Base-by-base conservation (phyloP, 2,329 filamentous ascomycete genomes). In the Aaosphaeria pasadenensis region DNA sequence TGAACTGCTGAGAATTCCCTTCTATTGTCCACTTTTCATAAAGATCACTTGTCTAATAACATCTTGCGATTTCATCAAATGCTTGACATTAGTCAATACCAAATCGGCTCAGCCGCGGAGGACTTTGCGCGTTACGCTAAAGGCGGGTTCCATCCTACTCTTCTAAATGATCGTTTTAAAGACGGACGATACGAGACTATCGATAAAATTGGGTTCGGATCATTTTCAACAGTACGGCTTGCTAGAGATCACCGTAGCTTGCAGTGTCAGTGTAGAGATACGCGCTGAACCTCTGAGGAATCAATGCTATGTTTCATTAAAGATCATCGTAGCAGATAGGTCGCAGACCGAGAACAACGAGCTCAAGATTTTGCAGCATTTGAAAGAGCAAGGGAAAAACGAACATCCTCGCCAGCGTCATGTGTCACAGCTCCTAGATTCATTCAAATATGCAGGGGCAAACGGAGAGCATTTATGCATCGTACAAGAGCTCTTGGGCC, bases 201-300 rank as follows among this genome's bases (percentile, higher is more conserved):
- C 7, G 46, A 47, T 29, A 59, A 59, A 39, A 44, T 57, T 6
- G 56, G 56, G 1, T 57, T 38, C n/a, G 55, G 55, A 7, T 11
- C 13, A 3, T 51, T 42, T 33, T 54, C 55, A 4, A 57, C 56
- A 1, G 50, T 55, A 9, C 57, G 55, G 56, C 45, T 56, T 5
- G 46, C 47, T 36, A 43, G 42, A 30, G 46, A 51, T 42, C 5
- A 46, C 11, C 4, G 32, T 42, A 42, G 32, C 5, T 11, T 32
- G 7, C 7, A 36, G n/a, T 36, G 7, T 36, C n/a, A 7, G 7
- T 7, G 7, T 7, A 36, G n/a, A 7, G 7, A 36, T 7, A 36
- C 7, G n/a, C 33, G 7, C 7, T 36, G 7, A n/a, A 36, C 33
- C 7, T 36, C n/a, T 36, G 33, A 46, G 44, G 3, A 46, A 42